These are phyloP conservation scores for Venturia aucupariae DNA, from an alignment of 2,329 filamentous ascomycete species.

Conservation along the genomic window DNA sequence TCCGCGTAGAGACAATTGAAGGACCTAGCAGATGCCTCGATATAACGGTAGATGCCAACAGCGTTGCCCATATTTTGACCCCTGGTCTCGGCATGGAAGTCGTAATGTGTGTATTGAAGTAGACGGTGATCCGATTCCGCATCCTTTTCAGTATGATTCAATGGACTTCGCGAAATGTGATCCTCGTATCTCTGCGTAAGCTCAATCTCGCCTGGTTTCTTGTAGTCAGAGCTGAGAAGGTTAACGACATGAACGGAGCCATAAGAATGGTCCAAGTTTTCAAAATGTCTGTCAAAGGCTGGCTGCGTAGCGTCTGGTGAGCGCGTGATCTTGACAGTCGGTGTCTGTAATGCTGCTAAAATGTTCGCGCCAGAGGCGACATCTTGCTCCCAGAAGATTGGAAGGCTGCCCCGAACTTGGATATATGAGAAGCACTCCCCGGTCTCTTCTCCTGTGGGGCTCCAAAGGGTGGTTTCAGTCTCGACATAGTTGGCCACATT, in stretches of 20 bases:
- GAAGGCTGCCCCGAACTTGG: conserved; percentile 86
- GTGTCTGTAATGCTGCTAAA: conserved; percentile 54
- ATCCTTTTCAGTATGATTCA: conserved; percentile 51
- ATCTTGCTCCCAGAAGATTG: conserved; percentile 94
- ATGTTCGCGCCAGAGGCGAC: conserved; percentile 43
- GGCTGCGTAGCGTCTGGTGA: conserved; percentile 86
- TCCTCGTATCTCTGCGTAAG: conserved; percentile 70
- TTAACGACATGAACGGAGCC: conserved; percentile 90
- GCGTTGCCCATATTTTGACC: conserved; percentile 82
- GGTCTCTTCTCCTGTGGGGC: conserved; percentile 45
- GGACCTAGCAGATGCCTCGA: conserved; percentile 68
- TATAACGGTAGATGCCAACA: conserved; percentile 73
- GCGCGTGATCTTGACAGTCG: conserved; percentile 79
- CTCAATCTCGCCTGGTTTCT: conserved; percentile 74
- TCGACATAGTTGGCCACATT: conserved; percentile 99
- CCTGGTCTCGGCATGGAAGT: conserved; percentile 92
- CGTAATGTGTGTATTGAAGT: conserved; percentile 76
- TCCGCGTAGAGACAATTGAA: conserved; percentile 92
- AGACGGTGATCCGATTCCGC: conserved; percentile 58
- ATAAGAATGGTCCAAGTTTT: conserved; percentile 74
- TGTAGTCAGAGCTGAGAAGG: conserved; percentile 68
- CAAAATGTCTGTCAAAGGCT: conserved; percentile 92
- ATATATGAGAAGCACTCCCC: conserved; percentile 79
- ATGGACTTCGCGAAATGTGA: conserved; percentile 63
- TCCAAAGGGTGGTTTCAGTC: conserved; percentile 88